Evolutionary conservation across 768 basidiomycete species (phyloP).

Genomic region (Epithele typhae): DNA sequence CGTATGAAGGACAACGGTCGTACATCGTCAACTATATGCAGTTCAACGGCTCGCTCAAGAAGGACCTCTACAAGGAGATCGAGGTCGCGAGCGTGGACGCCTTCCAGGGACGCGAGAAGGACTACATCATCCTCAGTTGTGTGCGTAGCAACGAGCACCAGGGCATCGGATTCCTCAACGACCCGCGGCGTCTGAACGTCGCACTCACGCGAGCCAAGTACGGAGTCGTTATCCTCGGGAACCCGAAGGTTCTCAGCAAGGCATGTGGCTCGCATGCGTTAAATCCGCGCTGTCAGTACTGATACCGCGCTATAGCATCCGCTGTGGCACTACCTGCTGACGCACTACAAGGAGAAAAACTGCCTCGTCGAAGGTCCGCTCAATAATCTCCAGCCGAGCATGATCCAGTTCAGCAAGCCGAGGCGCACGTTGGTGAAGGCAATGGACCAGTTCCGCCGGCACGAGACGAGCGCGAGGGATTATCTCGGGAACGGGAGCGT

Average conservation of each 20-base stretch:
- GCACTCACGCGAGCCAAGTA: constrained; percentile 97
- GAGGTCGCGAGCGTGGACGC: constrained; percentile 99
- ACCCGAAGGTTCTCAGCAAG: constrained; percentile 99
- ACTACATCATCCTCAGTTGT: constrained; percentile 97
- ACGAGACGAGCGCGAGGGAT: constrained; percentile 89
- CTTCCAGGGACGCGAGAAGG: constrained; percentile 99
- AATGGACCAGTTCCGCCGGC: constrained; percentile 90
- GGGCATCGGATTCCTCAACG: constrained; percentile 98
- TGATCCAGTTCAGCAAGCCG: constrained; percentile 99
- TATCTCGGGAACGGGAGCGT: constrained; percentile 43
- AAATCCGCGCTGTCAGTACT: constrained; percentile 7
- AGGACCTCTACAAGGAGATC: constrained; percentile 98
- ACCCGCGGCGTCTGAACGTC: constrained; percentile 93
- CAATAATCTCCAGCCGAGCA: constrained; percentile 93
- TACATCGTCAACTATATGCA: constrained; percentile 99
- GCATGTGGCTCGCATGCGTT: constrained; percentile 36
- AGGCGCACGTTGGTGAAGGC: constrained; percentile 83
- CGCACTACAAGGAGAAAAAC: constrained; percentile 96
- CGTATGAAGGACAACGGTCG: constrained; percentile 97
- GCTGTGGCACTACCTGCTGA: constrained; percentile 96
- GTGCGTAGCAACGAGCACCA: constrained; percentile 99
- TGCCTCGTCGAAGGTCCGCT: constrained; percentile 95
- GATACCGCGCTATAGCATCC: constrained; percentile 65
- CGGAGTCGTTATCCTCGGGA: constrained; percentile 98
- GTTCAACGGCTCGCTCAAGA: constrained; percentile 98